Conservation (phyloP, 2,329 filamentous ascomycete species). For the Cadophora malorum region DNA sequence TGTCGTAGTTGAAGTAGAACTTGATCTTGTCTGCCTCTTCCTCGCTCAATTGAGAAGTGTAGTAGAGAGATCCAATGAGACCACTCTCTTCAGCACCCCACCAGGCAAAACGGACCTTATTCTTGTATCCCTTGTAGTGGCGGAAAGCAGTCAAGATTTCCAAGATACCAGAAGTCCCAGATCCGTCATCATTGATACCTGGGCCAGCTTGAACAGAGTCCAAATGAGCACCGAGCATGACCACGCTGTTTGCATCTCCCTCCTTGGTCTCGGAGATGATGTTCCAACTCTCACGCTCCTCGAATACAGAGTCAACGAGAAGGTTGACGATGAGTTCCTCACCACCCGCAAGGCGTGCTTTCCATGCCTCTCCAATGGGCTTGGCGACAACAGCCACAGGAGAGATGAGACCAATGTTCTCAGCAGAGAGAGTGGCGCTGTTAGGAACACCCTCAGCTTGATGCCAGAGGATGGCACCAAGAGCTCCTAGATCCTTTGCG, state of each 20-base stretch:
- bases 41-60: conserved; percentile 56
- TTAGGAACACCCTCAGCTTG: conserved; percentile 17
- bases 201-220: conserved; percentile 66
- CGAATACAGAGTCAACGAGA: conserved; percentile 19
- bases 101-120: conserved; percentile 68
- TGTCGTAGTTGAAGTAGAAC: conserved; percentile 68
- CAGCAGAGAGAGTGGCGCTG: conserved; percentile 23
- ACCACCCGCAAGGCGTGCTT: conserved; percentile 15
- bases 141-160: conserved; percentile 61
- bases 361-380: conserved; percentile 10
- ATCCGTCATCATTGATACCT: conserved; percentile 71
- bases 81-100: conserved; percentile 70
- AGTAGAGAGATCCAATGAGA: conserved; percentile 64
- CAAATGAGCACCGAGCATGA: conserved; percentile 65
- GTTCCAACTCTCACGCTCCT: conserved; percentile 23
- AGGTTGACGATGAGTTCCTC: conserved; percentile 14
- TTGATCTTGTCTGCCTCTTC: conserved; percentile 61
- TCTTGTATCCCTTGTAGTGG: conserved; percentile 52
- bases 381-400: conserved; percentile 11
- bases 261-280: conserved; percentile 58
- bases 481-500: conserved; percentile 60
- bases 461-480: conserved; percentile 54
- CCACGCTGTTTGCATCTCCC: conserved; percentile 63
- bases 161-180: conserved; percentile 63
- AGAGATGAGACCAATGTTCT: conserved; percentile 10